These are phyloP conservation scores for Podaxis carcinomalis DNA, from an alignment of 768 basidiomycete genomes.

Conservation along the genomic window DNA sequence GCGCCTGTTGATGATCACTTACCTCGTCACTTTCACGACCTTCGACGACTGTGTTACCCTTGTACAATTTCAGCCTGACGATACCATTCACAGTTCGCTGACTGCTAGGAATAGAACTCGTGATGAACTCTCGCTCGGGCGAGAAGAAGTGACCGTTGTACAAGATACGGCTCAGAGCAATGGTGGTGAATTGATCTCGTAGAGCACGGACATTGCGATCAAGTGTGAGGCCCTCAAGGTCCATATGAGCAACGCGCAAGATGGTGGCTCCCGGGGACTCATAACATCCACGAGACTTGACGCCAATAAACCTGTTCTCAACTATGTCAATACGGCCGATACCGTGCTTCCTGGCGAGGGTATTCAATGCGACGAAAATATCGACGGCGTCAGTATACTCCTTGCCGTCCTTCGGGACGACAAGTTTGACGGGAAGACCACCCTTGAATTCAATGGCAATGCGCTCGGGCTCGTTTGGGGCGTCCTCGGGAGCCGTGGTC, in stretches of 20 bases:
- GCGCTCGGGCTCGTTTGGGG: slow-evolving; percentile 73
- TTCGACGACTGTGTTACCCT: slow-evolving; percentile 93
- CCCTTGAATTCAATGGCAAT: slow-evolving; percentile 82
- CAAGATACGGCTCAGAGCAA: slow-evolving; percentile 84
- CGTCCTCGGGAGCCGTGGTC: slow-evolving; percentile 76
- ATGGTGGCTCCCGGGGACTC: slow-evolving; percentile 97
- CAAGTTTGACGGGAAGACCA: slow-evolving; percentile 86
- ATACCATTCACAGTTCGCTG: slow-evolving; percentile 96
- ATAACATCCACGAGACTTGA: slow-evolving; percentile 99
- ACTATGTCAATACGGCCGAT: slow-evolving; percentile 98
- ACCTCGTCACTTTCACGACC: slow-evolving; percentile 88
- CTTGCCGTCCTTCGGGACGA: slow-evolving; percentile 47
- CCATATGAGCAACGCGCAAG: slow-evolving; percentile 91
- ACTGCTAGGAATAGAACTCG: slow-evolving; percentile 84
- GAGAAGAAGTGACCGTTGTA: slow-evolving; percentile 99
- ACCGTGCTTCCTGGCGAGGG: slow-evolving; percentile 91
- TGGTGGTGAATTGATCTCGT: slow-evolving; percentile 92
- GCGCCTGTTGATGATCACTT: slow-evolving; percentile 16
- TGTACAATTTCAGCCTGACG: slow-evolving; percentile 89
- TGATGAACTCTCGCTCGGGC: slow-evolving; percentile 96
- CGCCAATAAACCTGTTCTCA: slow-evolving; percentile 99
- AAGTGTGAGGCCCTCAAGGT: slow-evolving; percentile 95
- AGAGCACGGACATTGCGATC: slow-evolving; percentile 95
- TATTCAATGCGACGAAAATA: slow-evolving; percentile 88
- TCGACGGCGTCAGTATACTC: slow-evolving; percentile 90